Evolutionary conservation across 1,284 basidiomycete species (phyloP), one percentile per base, ranked within the genome.

Genomic region (Cryptococcus deneoformans): DNA sequence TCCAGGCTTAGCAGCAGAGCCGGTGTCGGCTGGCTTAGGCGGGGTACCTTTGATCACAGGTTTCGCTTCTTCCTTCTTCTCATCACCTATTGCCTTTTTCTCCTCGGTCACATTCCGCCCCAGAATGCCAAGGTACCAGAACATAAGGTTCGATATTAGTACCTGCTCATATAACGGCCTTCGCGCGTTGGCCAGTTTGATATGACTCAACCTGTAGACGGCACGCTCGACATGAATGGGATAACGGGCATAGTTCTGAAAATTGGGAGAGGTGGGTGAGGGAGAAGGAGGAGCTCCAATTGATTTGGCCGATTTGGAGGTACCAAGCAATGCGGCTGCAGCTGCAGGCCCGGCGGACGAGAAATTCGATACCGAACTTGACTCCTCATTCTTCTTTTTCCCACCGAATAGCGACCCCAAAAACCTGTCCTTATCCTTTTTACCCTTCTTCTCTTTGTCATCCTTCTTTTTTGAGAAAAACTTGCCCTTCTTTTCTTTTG

Each of bases 121-220:
- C 79, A 99, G 96, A 63, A 99, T 86, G n/a, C 92, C 90, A 43
- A 99, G 83, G 75, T 99, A 99, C 95, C 95, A 99, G 82, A 99
- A 99, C 94, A 98, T 99, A 66, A 99, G 82, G 76, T 99, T 99
- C 69, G 92, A 96, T 77, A 99, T 99, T 60, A 99, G 80, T 51
- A 99, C 95, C 77, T 99, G 95, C 80, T 99, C 96, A 70, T 96
- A 98, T 14, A 99, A 82, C 16, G 96, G 93, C 46, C 95, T 83
- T 53, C 96, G 84, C 9, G 95, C 94, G 76, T 99, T 98, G 29
- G 96, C 95, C 46, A 99, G 82, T 79, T 99, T 99, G 82, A 99
- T 98, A 73, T 99, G 95, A 73, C 90, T 93, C 52, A 99, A 81
- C 53, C 95, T 83, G 78, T 99, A 99, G 52, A 99, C 94, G 2